phyloP scores from a whole-genome alignment of 139 green algal genomes.

The Volvox africanus region DNA sequence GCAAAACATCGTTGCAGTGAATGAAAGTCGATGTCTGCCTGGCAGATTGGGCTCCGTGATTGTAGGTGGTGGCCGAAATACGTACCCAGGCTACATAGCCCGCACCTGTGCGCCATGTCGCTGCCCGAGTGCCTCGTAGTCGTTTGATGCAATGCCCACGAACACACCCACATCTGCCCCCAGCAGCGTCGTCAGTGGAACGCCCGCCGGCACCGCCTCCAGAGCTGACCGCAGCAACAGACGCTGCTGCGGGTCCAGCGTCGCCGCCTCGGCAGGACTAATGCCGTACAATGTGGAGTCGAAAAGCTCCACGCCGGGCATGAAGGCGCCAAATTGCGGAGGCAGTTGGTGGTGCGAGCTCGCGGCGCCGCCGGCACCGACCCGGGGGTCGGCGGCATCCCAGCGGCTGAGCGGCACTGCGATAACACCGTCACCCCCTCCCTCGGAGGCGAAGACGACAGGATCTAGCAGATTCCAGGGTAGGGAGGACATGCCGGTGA shows the following conservation, averaged over 20 bases:
- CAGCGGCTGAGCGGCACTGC: slow-evolving; percentile 63
- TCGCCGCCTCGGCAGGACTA: slow-evolving; percentile 65
- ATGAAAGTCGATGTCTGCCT: too few species aligned
- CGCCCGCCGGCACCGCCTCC: slow-evolving; percentile 19
- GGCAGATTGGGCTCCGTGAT: too few species aligned
- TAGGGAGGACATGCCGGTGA: slow-evolving; percentile 10
- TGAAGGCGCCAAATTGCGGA: slow-evolving; percentile 78
- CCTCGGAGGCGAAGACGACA: not conserved
- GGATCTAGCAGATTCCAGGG: slow-evolving; percentile 29
- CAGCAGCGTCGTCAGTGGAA: not conserved
- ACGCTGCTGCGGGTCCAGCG: slow-evolving; percentile 89
- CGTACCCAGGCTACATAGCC: too few species aligned
- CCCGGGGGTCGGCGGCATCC: slow-evolving; percentile 55
- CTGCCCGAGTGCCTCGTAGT: slow-evolving; percentile 75
- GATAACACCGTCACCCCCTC: slow-evolving; percentile 43
- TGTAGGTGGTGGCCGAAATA: too few species aligned
- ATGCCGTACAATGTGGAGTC: slow-evolving; percentile 73
- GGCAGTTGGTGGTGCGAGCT: not conserved
- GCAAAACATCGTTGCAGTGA: too few species aligned
- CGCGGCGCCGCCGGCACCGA: not conserved
- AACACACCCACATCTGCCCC: slow-evolving; percentile 64
- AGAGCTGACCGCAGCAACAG: slow-evolving; percentile 74
- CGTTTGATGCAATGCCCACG: slow-evolving; percentile 75
- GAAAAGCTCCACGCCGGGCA: slow-evolving; percentile 71
- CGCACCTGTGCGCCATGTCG: slow-evolving; percentile 56